These are phyloP conservation scores for Paraphoma chrysanthemicola DNA, from an alignment of 2,329 filamentous ascomycete genomes.

Conservation along the genomic window DNA sequence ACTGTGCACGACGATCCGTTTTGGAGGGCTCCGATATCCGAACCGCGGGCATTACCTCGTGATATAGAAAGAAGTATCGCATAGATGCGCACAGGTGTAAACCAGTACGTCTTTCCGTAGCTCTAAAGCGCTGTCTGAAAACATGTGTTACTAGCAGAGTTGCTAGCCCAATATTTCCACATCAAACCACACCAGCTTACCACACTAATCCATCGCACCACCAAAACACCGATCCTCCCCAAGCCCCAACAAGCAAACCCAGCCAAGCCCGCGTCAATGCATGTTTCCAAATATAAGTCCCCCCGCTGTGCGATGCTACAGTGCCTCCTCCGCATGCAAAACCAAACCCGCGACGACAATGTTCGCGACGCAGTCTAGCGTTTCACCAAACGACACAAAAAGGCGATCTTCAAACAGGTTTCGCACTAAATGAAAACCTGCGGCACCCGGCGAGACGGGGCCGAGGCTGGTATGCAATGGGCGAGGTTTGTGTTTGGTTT, in stretches of 20 bases:
- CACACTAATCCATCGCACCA: slow-evolving; percentile 24
- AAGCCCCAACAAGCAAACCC: slow-evolving; percentile 34
- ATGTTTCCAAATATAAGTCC: neutral
- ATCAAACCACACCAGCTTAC: neutral
- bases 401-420: slow-evolving; percentile 26
- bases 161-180: too few species aligned
- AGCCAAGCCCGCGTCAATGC: slow-evolving; percentile 13
- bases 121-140: too few species aligned
- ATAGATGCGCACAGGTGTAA: too few species aligned
- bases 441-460: neutral
- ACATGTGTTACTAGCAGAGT: too few species aligned
- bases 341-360: neutral
- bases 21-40: too few species aligned
- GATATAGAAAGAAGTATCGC: too few species aligned
- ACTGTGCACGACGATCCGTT: too few species aligned
- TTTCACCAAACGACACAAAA: slow-evolving; percentile 28
- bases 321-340: slow-evolving; percentile 4
- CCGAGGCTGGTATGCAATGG: neutral
- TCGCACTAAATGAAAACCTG: neutral
- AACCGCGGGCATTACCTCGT: too few species aligned
- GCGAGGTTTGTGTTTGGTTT: too few species aligned
- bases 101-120: too few species aligned
- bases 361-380: slow-evolving; percentile 23
- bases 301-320: neutral
- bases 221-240: slow-evolving; percentile 17